Evolutionary conservation across 179 eudicot species (phyloP).

Genomic region (Beta corolliflora): DNA sequence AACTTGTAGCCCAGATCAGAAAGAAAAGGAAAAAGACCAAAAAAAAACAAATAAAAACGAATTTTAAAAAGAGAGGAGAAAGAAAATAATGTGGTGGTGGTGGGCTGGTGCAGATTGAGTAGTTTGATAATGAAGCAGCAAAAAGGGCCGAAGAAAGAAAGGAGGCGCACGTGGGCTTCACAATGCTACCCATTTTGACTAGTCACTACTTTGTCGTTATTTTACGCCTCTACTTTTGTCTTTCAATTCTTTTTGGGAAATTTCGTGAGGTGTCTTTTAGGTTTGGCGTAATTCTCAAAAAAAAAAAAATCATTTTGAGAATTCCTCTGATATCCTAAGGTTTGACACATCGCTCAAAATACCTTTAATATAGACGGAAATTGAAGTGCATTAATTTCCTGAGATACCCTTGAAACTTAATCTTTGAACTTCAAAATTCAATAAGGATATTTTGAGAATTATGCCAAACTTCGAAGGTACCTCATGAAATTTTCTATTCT

Average conservation of each 20-base stretch:
- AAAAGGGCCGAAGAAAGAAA: neutral
- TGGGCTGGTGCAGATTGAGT: too few species aligned
- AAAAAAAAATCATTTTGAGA: too few species aligned
- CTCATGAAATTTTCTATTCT: neutral
- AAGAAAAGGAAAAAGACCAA: neutral
- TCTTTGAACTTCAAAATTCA: too few species aligned
- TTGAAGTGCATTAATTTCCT: too few species aligned
- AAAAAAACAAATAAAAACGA: neutral
- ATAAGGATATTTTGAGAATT: too few species aligned
- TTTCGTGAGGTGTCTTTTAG: too few species aligned
- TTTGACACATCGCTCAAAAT: too few species aligned
- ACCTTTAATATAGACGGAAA: too few species aligned
- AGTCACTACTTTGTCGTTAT: constrained; percentile 14
- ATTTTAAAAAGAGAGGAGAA: neutral
- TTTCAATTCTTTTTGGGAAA: neutral
- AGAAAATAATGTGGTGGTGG: neutral
- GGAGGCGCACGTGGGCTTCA: constrained; percentile 30
- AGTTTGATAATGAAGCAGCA: constrained; percentile 1
- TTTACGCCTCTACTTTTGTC: neutral
- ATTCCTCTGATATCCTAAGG: too few species aligned
- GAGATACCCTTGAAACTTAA: too few species aligned
- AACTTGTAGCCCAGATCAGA: neutral
- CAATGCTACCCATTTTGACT: constrained; percentile 14
- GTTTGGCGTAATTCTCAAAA: too few species aligned
- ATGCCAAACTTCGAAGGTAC: too few species aligned